Evolutionary conservation across 2,329 filamentous ascomycete species (phyloP), one percentile per base, ranked within the genome.

Genomic region (Monosporascus sp.): DNA sequence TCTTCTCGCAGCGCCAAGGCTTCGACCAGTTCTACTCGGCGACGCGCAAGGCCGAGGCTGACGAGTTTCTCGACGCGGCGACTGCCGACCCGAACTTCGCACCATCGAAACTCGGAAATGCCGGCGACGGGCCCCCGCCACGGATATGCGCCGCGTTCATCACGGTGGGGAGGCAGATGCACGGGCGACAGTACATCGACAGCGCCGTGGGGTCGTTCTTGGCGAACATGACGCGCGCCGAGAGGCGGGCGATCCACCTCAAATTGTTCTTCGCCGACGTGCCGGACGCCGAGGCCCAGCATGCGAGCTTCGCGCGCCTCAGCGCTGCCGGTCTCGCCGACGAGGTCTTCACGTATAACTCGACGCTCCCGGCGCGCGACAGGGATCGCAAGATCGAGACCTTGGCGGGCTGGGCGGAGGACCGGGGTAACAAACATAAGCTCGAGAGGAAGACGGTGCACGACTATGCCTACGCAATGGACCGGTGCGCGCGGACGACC

Each of bases 251-350:
- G 8, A 54, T 60, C 20, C 63, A 66, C 47, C 52, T 67, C 20
- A 67, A 66, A 46, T 17, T 67, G 7, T 67, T 67, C 58, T 67
- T 67, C 47, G 65, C 63, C 57, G 65, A 66, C 48, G 64, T 66
- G 11, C 65, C 65, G 3, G 51, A 54, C 18, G 60, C 65, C 43
- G 55, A 58, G 38, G 51, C 53, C 11, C 62, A 61, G 49, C 65
- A 67, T 41, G 53, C 53, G 55, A 66, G 64, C 51, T 65, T 61
- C 39, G 46, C 53, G 0, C 53, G 49, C 14, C 47, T 67, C n/a
- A 24, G 39, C 3, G 47, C 53, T 6, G 57, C 62, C 8, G 52
- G 58, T 44, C 48, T 67, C 45, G 58, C 53, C 41, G 65, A 67
- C 51, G 63, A 66, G 25, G 46, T 67, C 37, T 57, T 65, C 48